These are phyloP conservation scores for Gossypium bickii DNA, from an alignment of 345 rosid genomes.

Conservation along the genomic window DNA sequence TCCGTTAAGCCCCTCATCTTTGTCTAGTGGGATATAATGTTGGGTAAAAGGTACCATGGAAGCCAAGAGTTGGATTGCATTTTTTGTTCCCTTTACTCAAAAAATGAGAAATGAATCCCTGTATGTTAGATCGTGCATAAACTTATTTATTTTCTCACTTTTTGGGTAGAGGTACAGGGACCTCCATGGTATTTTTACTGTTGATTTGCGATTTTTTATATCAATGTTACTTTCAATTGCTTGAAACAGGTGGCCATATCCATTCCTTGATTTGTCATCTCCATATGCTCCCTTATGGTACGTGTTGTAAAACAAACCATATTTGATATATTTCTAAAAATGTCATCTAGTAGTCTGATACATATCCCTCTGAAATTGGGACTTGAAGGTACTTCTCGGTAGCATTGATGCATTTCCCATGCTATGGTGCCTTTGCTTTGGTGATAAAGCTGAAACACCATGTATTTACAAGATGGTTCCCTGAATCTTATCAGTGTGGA, in stretches of 20 bases:
- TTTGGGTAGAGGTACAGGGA: too few species aligned
- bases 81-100: too few species aligned
- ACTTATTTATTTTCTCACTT: too few species aligned
- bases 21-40: background rate
- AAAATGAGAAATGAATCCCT: too few species aligned
- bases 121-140: too few species aligned
- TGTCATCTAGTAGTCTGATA: background rate
- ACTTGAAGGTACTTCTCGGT: constrained; percentile 75
- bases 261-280: constrained; percentile 89
- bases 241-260: constrained; percentile 92
- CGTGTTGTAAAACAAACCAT: constrained; percentile 3
- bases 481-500: constrained; percentile 50
- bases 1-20: background rate
- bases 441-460: constrained; percentile 66
- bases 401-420: constrained; percentile 82
- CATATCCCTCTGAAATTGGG: background rate
- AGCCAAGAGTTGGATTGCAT: too few species aligned
- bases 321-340: background rate
- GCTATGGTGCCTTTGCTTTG: constrained; percentile 64
- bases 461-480: constrained; percentile 62
- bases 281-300: constrained; percentile 85
- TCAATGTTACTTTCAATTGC: background rate
- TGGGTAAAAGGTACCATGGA: too few species aligned
- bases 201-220: background rate
- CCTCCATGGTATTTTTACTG: background rate